Base-by-base conservation (phyloP, 345 rosid genomes). In the Viola odorata region DNA sequence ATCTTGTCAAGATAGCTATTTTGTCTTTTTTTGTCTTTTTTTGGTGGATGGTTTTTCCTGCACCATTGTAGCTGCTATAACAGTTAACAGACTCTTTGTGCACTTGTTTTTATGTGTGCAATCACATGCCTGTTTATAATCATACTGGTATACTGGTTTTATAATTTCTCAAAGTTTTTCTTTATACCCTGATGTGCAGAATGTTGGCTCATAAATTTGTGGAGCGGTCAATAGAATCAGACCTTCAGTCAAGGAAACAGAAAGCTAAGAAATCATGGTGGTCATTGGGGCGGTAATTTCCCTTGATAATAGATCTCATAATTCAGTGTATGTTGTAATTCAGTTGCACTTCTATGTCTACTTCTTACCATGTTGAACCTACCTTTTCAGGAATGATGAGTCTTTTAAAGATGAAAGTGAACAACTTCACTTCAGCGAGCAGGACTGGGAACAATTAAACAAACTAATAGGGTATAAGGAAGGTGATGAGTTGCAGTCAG, bases 171-270 rank as follows among this genome's bases (percentile, higher is more conserved):
- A 2, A 61, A 37, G 2, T 23, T 23, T 23, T 23, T 23, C 32
- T 23, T 2, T 23, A 2, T 23, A 23, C 32, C 32, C 32, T 23
- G 32, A 53, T 65, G 8, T 73, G 69, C 78, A 94, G 99, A 82
- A 94, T 90, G 97, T 66, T 90, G 78, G 99, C 99, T 37, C 99
- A 88, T 82, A 94, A 86, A 76, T 86, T 90, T 77, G 95, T 94
- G 68, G 80, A 88, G 74, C 74, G 70, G 65, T 86, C 95, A 8
- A 50, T 78, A 37, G 95, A 83, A 66, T 80, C 87, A 41, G 87
- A 80, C 68, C 67, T 69, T 62, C 41, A 73, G 61, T 61, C 47
- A 36, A 83, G 78, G 87, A 75, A 72, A 69, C 91, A 86, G 72
- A 81, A 84, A 76, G 72, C 84, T 68, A 85, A 84, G 69, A 77